These are phyloP conservation scores for Paraconiothyrium brasiliense DNA, from an alignment of 2,329 filamentous ascomycete genomes.

Conservation along the genomic window DNA sequence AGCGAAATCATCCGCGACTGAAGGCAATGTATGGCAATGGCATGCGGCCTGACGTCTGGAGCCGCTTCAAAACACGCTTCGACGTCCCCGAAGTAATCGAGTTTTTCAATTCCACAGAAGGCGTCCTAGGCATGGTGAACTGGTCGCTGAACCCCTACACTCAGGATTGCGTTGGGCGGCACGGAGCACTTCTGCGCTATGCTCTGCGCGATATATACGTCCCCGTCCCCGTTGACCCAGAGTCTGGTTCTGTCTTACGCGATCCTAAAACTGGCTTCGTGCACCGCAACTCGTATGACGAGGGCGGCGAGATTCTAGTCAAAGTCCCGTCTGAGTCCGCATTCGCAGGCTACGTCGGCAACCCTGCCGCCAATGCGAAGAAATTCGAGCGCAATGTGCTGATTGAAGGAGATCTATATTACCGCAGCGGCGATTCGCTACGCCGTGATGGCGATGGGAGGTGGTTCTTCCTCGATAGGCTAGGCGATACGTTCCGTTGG, in stretches of 20 bases:
- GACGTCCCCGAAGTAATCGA: constrained; percentile 70
- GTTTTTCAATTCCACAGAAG: constrained; percentile 81
- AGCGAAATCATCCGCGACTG: constrained; percentile 64
- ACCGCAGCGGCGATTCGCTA: constrained; percentile 57
- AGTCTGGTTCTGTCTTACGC: constrained; percentile 71
- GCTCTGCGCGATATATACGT: constrained; percentile 64
- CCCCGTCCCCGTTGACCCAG: constrained; percentile 73
- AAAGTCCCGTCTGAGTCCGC: constrained; percentile 56
- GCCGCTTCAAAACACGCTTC: constrained; percentile 69
- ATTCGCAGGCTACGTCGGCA: constrained; percentile 73
- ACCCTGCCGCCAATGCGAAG: constrained; percentile 70
- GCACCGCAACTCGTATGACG: constrained; percentile 67
- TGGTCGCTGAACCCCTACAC: constrained; percentile 63
- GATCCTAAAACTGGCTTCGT: constrained; percentile 74
- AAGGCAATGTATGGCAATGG: constrained; percentile 72
- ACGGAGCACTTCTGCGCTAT: constrained; percentile 68
- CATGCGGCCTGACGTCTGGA: constrained; percentile 73
- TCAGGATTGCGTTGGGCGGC: constrained; percentile 71
- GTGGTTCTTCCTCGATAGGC: constrained; percentile 58
- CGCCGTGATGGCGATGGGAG: constrained; percentile 53
- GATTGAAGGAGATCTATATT: constrained; percentile 55
- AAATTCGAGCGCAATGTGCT: constrained; percentile 57
- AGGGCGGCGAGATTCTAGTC: constrained; percentile 79
- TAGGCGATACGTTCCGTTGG: constrained; percentile 60
- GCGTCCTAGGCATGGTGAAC: constrained; percentile 68